Conservation (phyloP, 352 stramenopile genomes). For the Pythium diclinum region DNA sequence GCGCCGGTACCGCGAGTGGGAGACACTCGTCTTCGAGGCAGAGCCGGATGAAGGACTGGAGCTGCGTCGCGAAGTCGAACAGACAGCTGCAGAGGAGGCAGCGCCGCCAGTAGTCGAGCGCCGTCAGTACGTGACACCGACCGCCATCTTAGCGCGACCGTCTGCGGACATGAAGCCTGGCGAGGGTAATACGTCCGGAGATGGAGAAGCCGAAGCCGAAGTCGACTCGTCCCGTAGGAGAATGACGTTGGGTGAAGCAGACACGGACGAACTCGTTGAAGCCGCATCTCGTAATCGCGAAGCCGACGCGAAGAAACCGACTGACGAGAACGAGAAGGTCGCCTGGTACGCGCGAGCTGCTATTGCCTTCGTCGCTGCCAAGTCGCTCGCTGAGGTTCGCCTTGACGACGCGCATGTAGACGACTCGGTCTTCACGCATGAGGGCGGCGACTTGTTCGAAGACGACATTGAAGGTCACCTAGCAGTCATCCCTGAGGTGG, state of each 20-base stretch:
- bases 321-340: neutral
- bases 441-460: constrained; percentile 1
- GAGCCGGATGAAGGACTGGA: neutral
- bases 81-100: neutral
- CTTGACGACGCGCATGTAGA: neutral
- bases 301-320: too few relatives aligned
- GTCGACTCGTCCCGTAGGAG: too few relatives aligned
- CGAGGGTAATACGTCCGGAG: too few relatives aligned
- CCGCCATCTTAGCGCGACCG: neutral
- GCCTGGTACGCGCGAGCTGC: neutral
- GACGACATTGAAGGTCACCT: constrained; percentile 9
- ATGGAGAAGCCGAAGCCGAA: too few relatives aligned
- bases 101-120: constrained; percentile 3
- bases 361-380: neutral
- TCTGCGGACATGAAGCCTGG: too few relatives aligned
- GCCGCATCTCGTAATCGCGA: too few relatives aligned
- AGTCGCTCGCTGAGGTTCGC: neutral
- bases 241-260: too few relatives aligned
- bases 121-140: neutral
- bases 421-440: constrained; percentile 8
- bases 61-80: neutral
- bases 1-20: constrained; percentile 4
- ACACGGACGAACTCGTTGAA: too few relatives aligned
- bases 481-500: constrained; percentile 12
- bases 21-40: constrained; percentile 10